Base-by-base conservation (phyloP, 352 stramenopile genomes). In the Pythium folliculosum region DNA sequence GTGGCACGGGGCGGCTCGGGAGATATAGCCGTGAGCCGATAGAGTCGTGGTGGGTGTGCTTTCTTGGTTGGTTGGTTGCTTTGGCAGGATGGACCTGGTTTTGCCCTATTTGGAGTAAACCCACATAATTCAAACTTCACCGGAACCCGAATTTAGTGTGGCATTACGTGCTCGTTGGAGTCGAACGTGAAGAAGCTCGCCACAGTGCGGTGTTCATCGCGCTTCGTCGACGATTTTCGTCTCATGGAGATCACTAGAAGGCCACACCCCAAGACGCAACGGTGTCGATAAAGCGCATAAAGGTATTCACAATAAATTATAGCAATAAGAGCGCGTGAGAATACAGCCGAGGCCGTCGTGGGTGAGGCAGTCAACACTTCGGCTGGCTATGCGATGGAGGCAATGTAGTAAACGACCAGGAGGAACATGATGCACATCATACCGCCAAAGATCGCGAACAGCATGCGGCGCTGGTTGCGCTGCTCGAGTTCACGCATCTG, bases 361-460 rank as follows among this genome's bases (percentile, higher is more conserved):
- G 27, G 27, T 32, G 27, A 32, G n/a, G n/a, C n/a, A n/a, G n/a
- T n/a, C 17, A 3, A 3, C 44, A 49, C 17, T 44, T 37, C 32
- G n/a, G n/a, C n/a, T n/a, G 40, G 19, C 44, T 47, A 68, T 43
- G 44, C 51, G 62, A 67, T 52, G 8, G 68, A 63, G 30, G 84
- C 27, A 43, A 88, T 70, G 45, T 81, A 90, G 67, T 91, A 92
- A 58, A 94, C 83, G 47, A 92, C 67, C 52, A 94, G 69, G 60
- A 94, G 68, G 59, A 91, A 65, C 37, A 90, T 60, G 51, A 94
- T 75, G 53, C 77, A 89, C 50, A 89, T 71, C 54, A 91, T 74
- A 44, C 85, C 83, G 47, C 81, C 85, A 58, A 92, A 85, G 66
- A 94, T 87, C 48, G 83, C 77, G 67, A 90, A 92, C 23, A 91